Conservation (phyloP, 805 yeast genomes). For the Candida caryicola region DNA sequence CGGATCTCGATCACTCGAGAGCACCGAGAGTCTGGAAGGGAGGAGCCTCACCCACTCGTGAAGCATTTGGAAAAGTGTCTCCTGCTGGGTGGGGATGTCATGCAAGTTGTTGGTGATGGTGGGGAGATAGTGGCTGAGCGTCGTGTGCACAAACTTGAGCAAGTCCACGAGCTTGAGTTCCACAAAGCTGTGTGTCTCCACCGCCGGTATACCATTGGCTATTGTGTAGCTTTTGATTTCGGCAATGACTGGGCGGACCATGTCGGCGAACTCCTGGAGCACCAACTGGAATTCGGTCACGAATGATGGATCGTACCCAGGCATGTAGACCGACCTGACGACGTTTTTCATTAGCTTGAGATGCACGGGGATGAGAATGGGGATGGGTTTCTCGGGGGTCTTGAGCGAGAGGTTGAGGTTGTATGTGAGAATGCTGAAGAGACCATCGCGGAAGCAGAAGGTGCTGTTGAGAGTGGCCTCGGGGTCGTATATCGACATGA, state of each 20-base stretch:
- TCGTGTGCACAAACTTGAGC: constrained; percentile 19
- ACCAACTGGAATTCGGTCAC: constrained; percentile 26
- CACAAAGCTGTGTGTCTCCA: constrained; percentile 15
- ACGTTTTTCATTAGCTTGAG: constrained; percentile 34
- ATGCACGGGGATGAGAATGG: constrained; percentile 28
- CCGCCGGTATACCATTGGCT: not conserved
- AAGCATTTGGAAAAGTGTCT: constrained; percentile 32
- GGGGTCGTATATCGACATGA: constrained; percentile 44
- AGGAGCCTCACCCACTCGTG: constrained; percentile 34
- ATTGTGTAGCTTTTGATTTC: not conserved
- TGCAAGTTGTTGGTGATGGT: constrained; percentile 19
- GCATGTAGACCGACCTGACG: constrained; percentile 32
- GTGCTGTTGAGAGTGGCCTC: constrained; percentile 37
- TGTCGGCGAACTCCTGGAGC: constrained; percentile 23
- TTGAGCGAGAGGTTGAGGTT: constrained; percentile 16
- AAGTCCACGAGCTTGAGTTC: constrained; percentile 23
- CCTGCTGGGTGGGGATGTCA: constrained; percentile 30
- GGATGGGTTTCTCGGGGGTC: constrained; percentile 8
- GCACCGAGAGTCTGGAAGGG: constrained; percentile 28
- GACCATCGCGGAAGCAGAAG: constrained; percentile 40
- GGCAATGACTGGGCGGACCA: constrained; percentile 1
- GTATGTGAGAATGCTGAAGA: constrained; percentile 34
- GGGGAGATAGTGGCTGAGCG: constrained; percentile 28
- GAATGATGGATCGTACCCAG: constrained; percentile 32
- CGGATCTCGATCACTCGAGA: constrained; percentile 24